phyloP scores from a whole-genome alignment of 2,329 filamentous ascomycete genomes.

The Venturia effusa region DNA sequence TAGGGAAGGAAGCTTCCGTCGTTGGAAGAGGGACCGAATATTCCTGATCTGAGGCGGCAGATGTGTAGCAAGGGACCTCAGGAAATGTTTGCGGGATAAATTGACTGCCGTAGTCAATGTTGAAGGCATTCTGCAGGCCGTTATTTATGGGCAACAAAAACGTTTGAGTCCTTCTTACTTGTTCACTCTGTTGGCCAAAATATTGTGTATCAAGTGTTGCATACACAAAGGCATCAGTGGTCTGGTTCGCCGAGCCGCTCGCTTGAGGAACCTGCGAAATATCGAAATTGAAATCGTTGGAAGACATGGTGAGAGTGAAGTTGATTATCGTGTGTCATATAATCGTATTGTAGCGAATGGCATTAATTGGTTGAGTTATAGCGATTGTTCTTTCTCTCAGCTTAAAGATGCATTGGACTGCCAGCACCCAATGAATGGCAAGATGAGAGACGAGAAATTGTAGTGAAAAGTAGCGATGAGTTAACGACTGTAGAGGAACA shows the following conservation, averaged over 20 bases:
- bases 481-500: slow-evolving; percentile 5
- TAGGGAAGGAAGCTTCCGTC: neutral
- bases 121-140: neutral
- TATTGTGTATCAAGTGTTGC: neutral
- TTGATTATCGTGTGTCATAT: neutral
- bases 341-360: neutral
- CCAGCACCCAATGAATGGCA: slow-evolving; percentile 3
- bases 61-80: neutral
- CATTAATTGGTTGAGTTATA: neutral
- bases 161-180: neutral
- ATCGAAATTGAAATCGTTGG: neutral
- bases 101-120: neutral
- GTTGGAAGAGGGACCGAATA: neutral
- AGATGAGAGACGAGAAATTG: neutral
- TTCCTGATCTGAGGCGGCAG: neutral
- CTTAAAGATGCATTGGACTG: neutral
- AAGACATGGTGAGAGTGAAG: slow-evolving; percentile 5
- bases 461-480: neutral
- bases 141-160: neutral
- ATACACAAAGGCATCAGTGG: neutral
- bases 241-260: neutral
- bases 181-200: neutral
- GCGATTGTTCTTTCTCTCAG: neutral
- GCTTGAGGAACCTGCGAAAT: neutral
- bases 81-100: neutral